Evolutionary conservation across 306 rosid species (phyloP).

Genomic region (Cicer judaicum): DNA sequence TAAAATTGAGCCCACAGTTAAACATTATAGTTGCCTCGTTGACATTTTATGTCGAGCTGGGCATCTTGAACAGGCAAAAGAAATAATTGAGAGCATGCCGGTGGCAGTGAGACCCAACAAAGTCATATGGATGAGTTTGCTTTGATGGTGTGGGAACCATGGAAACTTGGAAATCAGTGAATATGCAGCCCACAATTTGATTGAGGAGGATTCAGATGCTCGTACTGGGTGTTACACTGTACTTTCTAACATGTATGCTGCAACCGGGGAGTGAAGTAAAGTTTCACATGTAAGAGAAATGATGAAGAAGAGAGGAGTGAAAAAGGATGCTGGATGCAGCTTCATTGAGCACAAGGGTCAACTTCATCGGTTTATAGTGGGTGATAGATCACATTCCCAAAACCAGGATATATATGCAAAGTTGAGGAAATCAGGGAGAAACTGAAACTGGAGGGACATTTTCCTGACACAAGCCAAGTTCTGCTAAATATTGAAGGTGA

Average conservation of each 20-base stretch:
- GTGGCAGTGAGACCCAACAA: constrained; percentile 53
- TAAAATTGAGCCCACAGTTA: constrained; percentile 62
- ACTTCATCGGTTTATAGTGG: constrained; percentile 57
- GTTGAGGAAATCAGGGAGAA: constrained; percentile 63
- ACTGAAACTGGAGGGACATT: constrained; percentile 56
- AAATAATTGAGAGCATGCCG: constrained; percentile 60
- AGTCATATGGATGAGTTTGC: constrained; percentile 67
- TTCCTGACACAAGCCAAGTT: constrained; percentile 72
- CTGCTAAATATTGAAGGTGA: constrained; percentile 53
- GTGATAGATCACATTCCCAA: constrained; percentile 60
- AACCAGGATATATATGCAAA: constrained; percentile 53
- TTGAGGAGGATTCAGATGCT: constrained; percentile 55
- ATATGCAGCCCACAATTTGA: constrained; percentile 57
- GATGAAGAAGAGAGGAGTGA: constrained; percentile 56
- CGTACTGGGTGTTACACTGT: constrained; percentile 50
- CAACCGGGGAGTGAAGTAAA: constrained; percentile 58
- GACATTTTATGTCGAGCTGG: constrained; percentile 73
- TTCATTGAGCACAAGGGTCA: constrained; percentile 58
- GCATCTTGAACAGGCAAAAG: constrained; percentile 58
- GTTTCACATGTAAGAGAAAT: constrained; percentile 61
- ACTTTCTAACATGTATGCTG: constrained; percentile 68
- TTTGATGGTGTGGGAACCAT: constrained; percentile 59
- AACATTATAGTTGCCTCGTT: constrained; percentile 66
- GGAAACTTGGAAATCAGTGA: constrained; percentile 54
- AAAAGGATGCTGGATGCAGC: constrained; percentile 67